phyloP scores from a whole-genome alignment of 2,329 filamentous ascomycete genomes.

The Alternaria sp. region DNA sequence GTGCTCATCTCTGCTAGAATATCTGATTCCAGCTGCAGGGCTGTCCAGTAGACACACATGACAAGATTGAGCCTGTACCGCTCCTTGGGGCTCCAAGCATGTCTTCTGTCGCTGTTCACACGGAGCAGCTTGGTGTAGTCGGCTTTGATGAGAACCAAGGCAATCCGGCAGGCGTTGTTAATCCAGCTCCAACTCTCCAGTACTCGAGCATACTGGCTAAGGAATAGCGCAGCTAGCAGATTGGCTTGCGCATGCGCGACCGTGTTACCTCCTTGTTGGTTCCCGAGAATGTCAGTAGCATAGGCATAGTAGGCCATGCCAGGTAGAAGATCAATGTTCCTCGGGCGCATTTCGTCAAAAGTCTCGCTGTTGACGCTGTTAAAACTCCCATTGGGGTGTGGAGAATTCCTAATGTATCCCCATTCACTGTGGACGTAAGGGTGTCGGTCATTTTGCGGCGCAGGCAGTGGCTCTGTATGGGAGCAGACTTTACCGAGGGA shows the following conservation, averaged over 20 bases:
- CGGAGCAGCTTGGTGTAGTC: slow-evolving; percentile 46
- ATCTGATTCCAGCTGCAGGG: slow-evolving; percentile 90
- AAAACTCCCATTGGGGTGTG: slow-evolving; percentile 50
- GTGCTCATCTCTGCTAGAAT: slow-evolving; percentile 83
- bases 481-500: slow-evolving; percentile 85
- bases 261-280: slow-evolving; percentile 78
- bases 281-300: slow-evolving; percentile 85
- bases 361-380: slow-evolving; percentile 41
- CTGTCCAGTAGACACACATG: slow-evolving; percentile 86
- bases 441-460: slow-evolving; percentile 62
- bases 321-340: slow-evolving; percentile 85
- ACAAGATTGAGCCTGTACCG: slow-evolving; percentile 53
- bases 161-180: slow-evolving; percentile 66
- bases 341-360: slow-evolving; percentile 43
- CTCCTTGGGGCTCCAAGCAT: slow-evolving; percentile 33
- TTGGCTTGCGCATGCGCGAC: slow-evolving; percentile 85
- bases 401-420: slow-evolving; percentile 46
- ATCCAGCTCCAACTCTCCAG: slow-evolving; percentile 84
- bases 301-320: slow-evolving; percentile 89
- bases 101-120: slow-evolving; percentile 29
- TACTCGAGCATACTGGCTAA: slow-evolving; percentile 85
- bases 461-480: slow-evolving; percentile 59
- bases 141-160: slow-evolving; percentile 77
- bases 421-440: slow-evolving; percentile 30
- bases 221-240: slow-evolving; percentile 85